phyloP scores from a whole-genome alignment of 108 stramenopile genomes.

The Parmales sp. region DNA sequence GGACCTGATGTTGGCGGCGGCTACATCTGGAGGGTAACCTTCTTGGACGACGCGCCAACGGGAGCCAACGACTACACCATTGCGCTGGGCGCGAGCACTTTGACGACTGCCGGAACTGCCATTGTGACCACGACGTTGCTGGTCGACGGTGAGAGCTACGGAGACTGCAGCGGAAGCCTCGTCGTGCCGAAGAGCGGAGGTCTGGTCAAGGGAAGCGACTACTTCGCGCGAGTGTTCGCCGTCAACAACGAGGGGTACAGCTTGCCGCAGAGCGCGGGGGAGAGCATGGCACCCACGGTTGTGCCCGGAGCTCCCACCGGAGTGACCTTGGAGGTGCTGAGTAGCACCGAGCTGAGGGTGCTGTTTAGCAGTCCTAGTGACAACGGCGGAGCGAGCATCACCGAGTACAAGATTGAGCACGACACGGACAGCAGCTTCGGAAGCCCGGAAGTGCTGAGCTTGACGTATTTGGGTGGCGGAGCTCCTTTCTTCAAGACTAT shows the following conservation, averaged over 20 bases:
- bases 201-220: conserved; percentile 52
- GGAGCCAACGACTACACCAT: conserved; percentile 41
- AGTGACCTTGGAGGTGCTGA: conserved; percentile 50
- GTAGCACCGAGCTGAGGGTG: conserved; percentile 51
- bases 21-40: conserved; percentile 66
- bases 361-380: conserved; percentile 59
- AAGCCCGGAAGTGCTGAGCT: conserved; percentile 18
- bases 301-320: conserved; percentile 61
- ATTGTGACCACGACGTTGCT: conserved; percentile 24
- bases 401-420: conserved; percentile 63
- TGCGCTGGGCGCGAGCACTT: conserved; percentile 28
- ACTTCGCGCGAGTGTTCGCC: conserved; percentile 69
- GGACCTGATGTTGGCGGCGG: conserved; percentile 36
- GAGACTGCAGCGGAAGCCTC: conserved; percentile 41
- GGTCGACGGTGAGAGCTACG: conserved; percentile 40
- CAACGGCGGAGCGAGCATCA: conserved; percentile 66
- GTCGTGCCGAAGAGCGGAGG: conserved; percentile 48
- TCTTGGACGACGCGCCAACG: conserved; percentile 54
- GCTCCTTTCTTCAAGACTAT: conserved; percentile 64
- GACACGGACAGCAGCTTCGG: conserved; percentile 36
- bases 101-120: conserved; percentile 19
- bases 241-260: conserved; percentile 61
- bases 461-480: conserved; percentile 52
- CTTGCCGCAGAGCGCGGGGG: conserved; percentile 28
- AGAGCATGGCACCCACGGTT: conserved; percentile 42